Conservation (phyloP, 108 stramenopile genomes). For the Cyclotella choctawhatcheeana region DNA sequence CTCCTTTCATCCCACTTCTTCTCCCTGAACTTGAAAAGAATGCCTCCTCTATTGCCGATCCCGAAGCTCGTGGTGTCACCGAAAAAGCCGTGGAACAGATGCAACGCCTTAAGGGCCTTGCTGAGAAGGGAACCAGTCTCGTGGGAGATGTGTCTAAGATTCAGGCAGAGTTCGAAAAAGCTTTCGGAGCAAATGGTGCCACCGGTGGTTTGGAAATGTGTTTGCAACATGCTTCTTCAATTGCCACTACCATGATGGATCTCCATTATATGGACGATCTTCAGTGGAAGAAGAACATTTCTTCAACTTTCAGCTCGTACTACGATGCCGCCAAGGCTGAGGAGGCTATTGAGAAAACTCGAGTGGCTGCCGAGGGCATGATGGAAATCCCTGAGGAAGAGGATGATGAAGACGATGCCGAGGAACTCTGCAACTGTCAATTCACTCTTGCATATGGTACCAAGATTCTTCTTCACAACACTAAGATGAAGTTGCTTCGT, state of each 20-base stretch:
- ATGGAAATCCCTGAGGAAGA: slow-evolving; percentile 89
- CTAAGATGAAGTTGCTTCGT: slow-evolving; percentile 97
- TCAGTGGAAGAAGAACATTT: slow-evolving; percentile 89
- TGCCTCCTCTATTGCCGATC: slow-evolving; percentile 94
- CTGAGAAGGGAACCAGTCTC: slow-evolving; percentile 80
- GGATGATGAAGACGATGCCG: slow-evolving; percentile 97
- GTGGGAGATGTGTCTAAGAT: slow-evolving; percentile 89
- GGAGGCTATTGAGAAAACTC: slow-evolving; percentile 81
- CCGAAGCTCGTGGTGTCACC: slow-evolving; percentile 92
- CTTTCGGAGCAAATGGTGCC: slow-evolving; percentile 57
- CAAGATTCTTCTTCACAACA: slow-evolving; percentile 99
- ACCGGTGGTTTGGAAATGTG: slow-evolving; percentile 57
- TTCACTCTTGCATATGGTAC: slow-evolving; percentile 99
- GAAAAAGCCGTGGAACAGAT: slow-evolving; percentile 88
- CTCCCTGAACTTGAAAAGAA: slow-evolving; percentile 95
- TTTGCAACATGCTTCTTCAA: slow-evolving; percentile 70
- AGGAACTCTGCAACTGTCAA: slow-evolving; percentile 98
- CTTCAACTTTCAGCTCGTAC: slow-evolving; percentile 58
- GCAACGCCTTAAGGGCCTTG: slow-evolving; percentile 82
- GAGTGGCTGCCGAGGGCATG: slow-evolving; percentile 86
- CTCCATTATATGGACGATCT: slow-evolving; percentile 89
- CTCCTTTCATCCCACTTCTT: slow-evolving; percentile 95
- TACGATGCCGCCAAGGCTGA: slow-evolving; percentile 69
- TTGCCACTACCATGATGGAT: slow-evolving; percentile 92
- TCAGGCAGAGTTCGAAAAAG: slow-evolving; percentile 69